phyloP scores from a whole-genome alignment of 164 flowering plant species.

The Vitis cinerea region DNA sequence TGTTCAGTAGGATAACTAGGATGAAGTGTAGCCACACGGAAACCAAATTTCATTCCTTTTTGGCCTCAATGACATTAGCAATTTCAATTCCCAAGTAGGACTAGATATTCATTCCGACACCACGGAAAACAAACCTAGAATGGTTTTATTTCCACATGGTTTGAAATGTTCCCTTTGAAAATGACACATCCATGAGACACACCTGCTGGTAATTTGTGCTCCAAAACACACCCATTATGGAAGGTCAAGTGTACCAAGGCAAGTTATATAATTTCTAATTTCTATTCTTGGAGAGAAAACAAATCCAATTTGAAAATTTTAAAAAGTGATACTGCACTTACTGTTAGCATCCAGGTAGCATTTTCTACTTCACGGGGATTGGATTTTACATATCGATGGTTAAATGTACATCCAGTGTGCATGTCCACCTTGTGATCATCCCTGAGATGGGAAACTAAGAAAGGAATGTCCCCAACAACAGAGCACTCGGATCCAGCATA shows the following conservation, averaged over 20 bases:
- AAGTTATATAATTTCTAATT: background rate
- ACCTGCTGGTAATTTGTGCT: no score
- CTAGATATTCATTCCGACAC: no score
- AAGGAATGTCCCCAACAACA: conserved; percentile 81
- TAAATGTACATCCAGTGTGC: conserved; percentile 92
- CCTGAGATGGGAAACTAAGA: conserved; percentile 77
- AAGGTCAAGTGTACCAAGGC: background rate
- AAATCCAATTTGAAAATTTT: background rate
- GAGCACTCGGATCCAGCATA: conserved; percentile 92
- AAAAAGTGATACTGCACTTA: conserved; percentile 29
- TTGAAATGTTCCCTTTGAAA: no score
- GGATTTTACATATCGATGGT: conserved; percentile 90
- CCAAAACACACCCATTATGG: no score
- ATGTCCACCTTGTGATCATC: conserved; percentile 97
- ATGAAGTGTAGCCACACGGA: no score
- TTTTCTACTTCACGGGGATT: conserved; percentile 96
- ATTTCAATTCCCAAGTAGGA: no score
- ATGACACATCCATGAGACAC: no score
- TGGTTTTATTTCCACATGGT: no score
- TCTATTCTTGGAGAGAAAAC: background rate
- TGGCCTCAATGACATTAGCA: no score
- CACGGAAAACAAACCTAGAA: no score
- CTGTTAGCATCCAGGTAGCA: conserved; percentile 96
- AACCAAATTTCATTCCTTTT: no score
- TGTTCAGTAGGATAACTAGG: no score